These are phyloP conservation scores for Eutrema japonicum DNA, from an alignment of 345 rosid genomes.

Conservation along the genomic window DNA sequence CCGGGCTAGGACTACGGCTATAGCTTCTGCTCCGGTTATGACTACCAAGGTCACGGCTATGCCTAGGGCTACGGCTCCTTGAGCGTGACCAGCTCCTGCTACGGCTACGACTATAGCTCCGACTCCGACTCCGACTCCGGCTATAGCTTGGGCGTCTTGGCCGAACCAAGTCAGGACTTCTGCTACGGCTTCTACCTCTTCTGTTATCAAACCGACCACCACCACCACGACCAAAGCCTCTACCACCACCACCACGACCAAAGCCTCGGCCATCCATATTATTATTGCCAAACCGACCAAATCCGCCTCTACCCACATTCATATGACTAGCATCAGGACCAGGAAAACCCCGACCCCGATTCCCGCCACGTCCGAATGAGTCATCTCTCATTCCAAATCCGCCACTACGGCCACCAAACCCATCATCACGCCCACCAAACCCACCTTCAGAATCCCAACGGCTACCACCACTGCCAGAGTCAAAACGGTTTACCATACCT, in stretches of 20 bases:
- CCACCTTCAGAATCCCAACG: slow-evolving; percentile 72
- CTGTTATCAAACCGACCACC: slow-evolving; percentile 79
- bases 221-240: slow-evolving; percentile 61
- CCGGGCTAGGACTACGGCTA: slow-evolving; percentile 55
- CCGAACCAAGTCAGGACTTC: slow-evolving; percentile 72
- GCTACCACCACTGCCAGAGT: slow-evolving; percentile 62
- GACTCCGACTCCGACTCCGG: slow-evolving; percentile 50
- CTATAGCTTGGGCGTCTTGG: slow-evolving; percentile 60
- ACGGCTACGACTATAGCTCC: slow-evolving; percentile 53
- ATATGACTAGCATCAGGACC: slow-evolving; percentile 55
- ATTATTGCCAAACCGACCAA: slow-evolving; percentile 56
- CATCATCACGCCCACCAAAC: slow-evolving; percentile 61
- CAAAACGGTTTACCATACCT: slow-evolving; percentile 66
- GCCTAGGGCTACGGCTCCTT: slow-evolving; percentile 53
- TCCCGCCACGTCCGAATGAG: slow-evolving; percentile 63
- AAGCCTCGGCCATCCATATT: slow-evolving; percentile 71
- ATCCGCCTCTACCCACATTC: slow-evolving; percentile 63
- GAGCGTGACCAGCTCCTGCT: slow-evolving; percentile 57
- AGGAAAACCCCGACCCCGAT: slow-evolving; percentile 69
- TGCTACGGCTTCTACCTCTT: slow-evolving; percentile 78
- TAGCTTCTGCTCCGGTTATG: slow-evolving; percentile 53
- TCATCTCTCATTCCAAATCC: slow-evolving; percentile 54
- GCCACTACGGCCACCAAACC: slow-evolving; percentile 50
- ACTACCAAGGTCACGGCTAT: slow-evolving; percentile 53
- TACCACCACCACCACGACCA: slow-evolving; percentile 63